These are phyloP conservation scores for Fraxinus sp. DNA, from an alignment of 305 asterid species.

Conservation along the genomic window DNA sequence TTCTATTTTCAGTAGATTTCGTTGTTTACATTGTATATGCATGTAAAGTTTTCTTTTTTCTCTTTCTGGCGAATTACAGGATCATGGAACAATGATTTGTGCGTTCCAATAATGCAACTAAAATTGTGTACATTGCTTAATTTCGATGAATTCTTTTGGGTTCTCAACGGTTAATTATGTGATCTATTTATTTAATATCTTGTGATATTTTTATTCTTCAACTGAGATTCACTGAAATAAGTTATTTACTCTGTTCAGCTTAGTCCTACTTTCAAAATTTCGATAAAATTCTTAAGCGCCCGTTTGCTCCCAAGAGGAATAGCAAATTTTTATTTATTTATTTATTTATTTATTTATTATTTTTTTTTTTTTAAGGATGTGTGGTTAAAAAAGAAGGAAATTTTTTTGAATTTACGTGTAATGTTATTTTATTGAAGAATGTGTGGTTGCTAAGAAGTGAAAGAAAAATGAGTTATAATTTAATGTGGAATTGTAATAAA, in stretches of 20 bases:
- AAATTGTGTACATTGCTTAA: slow-evolving; percentile 4
- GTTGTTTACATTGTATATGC: background rate
- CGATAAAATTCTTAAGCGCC: too few species aligned
- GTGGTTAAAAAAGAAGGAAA: too few species aligned
- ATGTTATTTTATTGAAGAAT: too few species aligned
- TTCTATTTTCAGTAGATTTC: background rate
- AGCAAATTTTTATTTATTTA: too few species aligned
- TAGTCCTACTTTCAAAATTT: too few species aligned
- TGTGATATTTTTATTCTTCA: background rate
- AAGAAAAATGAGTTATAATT: too few species aligned
- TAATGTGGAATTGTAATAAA: too few species aligned
- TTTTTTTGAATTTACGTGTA: too few species aligned
- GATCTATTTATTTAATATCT: background rate
- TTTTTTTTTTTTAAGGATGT: too few species aligned
- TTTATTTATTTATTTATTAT: too few species aligned
- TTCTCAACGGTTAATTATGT: background rate
- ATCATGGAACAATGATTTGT: background rate
- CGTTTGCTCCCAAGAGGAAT: too few species aligned
- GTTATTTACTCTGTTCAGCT: background rate
- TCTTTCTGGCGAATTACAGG: background rate
- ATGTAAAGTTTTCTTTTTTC: background rate
- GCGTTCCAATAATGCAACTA: slow-evolving; percentile 7
- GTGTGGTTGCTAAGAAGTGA: too few species aligned
- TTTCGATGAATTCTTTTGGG: background rate
- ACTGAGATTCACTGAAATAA: background rate